A percentile compares a stretch with the other conserved stretches of the same genome.
Conservation (phyloP, 148 eudicot species). For the Chenopodium berlandieri region DNA sequence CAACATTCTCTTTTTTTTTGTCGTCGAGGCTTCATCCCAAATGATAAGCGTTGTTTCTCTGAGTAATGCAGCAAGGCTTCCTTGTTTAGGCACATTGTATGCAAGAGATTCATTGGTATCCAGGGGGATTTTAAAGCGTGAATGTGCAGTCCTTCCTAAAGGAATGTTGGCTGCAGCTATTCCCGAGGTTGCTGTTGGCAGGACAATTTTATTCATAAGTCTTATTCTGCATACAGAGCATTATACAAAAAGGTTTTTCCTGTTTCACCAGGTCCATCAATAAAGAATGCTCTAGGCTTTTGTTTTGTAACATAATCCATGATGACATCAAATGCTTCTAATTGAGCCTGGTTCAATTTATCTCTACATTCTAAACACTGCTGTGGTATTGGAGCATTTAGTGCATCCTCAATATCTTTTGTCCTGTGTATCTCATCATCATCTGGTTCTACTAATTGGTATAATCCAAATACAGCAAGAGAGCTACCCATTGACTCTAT, state of each 20-base stretch:
- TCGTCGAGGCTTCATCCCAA: no score
- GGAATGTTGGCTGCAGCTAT: background rate
- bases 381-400: no score
- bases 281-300: background rate
- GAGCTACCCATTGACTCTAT: background rate
- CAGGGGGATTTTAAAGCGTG: background rate
- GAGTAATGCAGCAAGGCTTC: no score
- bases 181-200: background rate
- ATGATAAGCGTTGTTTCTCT: no score
- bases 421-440: background rate
- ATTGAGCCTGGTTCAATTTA: background rate
- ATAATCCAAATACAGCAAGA: no score
- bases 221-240: background rate
- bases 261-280: background rate
- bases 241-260: background rate
- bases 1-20: no score
- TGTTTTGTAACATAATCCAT: background rate
- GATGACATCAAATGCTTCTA: background rate
- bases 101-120: background rate
- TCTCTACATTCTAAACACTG: no score
- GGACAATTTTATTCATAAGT: background rate
- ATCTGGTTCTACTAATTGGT: background rate
- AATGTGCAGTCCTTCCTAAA: background rate
- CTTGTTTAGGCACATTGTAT: no score
- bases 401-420: background rate